Evolutionary conservation across 331 rosid species (phyloP), one percentile per base, ranked within the genome.

Genomic region (Dryas integrifolia): DNA sequence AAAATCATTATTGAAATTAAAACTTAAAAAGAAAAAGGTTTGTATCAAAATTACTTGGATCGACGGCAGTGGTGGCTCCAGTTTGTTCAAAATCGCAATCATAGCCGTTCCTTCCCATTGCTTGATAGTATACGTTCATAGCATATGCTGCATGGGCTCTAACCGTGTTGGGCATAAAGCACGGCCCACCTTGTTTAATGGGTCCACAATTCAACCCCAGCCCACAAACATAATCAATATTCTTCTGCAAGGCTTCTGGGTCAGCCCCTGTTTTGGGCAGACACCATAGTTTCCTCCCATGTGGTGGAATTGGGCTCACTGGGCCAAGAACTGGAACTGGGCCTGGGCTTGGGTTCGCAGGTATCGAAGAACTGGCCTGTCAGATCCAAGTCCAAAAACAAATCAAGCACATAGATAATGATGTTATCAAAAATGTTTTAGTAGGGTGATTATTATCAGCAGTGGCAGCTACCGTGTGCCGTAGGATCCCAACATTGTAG

Each of bases 191-290:
- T 74, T 81, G 80, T 69, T 79, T 82, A 3, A 81, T 81, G 0
- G 86, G 86, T 45, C 85, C 82, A 77, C 83, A 84, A 12, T 79
- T 74, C 61, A 81, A 70, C 58, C 90, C 88, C 61, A 83, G 52
- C 67, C 85, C 87, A 76, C 86, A 81, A 39, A 83, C 84, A 14
- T 68, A 72, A 59, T 81, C 84, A 10, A 74, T 75, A n/a, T 78
- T 55, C 72, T 81, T 65, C 65, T 72, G 80, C 77, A 77, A 65
- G 47, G 83, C 56, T 63, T 81, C 58, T 30, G 81, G 3, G 69
- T 82, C 87, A 47, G 65, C 82, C 70, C 72, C 74, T 52, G 58
- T 48, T 74, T 70, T 81, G 61, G 88, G 84, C 16, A 78, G 21
- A 44, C 86, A 83, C 70, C 78, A 81, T 2, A 12, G 52, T 50